Percentiles rank a stretch among this genome's conserved stretches.
phyloP scores from a whole-genome alignment of 345 rosid species.

The Lumnitzera littorea region DNA sequence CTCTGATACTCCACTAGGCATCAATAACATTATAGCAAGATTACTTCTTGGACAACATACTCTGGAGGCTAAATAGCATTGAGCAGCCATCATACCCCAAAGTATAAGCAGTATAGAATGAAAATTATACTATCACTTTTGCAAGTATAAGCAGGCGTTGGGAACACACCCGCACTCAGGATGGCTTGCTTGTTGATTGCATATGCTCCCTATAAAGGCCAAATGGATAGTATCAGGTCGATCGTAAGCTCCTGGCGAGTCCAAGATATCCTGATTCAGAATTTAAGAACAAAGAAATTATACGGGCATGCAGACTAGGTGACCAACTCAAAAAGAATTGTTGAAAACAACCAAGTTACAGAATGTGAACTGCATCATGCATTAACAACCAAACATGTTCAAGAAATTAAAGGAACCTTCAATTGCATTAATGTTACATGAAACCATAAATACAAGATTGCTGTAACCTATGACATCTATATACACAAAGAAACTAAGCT shows the following conservation, averaged over 20 bases:
- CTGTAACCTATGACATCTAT: constrained; percentile 32
- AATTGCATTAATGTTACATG: constrained; percentile 24
- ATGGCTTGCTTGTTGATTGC: constrained; percentile 2
- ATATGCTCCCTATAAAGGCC: constrained; percentile 5
- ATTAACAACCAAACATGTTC: not conserved
- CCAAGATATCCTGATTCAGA: constrained; percentile 13
- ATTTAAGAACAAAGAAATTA: constrained; percentile 8
- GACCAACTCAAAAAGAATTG: constrained; percentile 3
- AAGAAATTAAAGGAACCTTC: constrained; percentile 12
- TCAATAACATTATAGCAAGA: too few relatives aligned
- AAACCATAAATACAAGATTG: constrained; percentile 33
- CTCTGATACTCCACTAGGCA: too few relatives aligned
- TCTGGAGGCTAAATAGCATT: too few relatives aligned
- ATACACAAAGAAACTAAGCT: constrained; percentile 31
- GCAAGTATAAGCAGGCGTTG: too few relatives aligned
- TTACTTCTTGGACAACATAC: too few relatives aligned
- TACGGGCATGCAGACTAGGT: not conserved
- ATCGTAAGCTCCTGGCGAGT: constrained; percentile 5
- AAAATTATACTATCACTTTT: too few relatives aligned
- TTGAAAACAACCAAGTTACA: constrained; percentile 2
- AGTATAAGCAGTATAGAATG: too few relatives aligned
- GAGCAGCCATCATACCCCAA: too few relatives aligned
- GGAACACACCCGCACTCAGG: too few relatives aligned
- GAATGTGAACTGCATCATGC: constrained; percentile 1
- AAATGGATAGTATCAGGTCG: constrained; percentile 7